A percentile compares a stretch with the other conserved stretches of the same genome.
Evolutionary conservation across 208 protist genomes (phyloP).

Genomic region (Trypanosoma theileri): DNA sequence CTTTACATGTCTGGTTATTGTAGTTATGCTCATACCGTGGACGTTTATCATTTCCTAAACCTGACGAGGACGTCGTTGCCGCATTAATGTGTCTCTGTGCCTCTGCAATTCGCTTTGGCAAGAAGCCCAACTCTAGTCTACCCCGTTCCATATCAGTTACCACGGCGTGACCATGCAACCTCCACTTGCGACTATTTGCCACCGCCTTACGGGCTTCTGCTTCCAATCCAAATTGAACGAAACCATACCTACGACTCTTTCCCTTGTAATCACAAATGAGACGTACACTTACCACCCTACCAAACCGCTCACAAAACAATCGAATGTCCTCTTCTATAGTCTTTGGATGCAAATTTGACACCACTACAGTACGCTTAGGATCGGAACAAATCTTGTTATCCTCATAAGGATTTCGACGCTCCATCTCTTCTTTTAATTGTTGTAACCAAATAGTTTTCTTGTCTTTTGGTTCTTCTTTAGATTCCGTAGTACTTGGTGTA

Average conservation of each 20-base stretch:
- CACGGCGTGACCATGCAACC: constrained; percentile 62
- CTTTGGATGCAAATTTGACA: constrained; percentile 64
- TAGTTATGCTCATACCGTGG: neutral
- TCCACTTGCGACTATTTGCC: constrained; percentile 46
- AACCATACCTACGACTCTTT: constrained; percentile 73
- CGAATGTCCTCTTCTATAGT: constrained; percentile 79
- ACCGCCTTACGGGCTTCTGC: constrained; percentile 68
- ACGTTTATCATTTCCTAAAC: neutral
- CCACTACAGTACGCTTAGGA: constrained; percentile 60
- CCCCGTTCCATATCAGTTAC: constrained; percentile 75
- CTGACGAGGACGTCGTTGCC: neutral
- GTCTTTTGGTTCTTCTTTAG: too few relatives aligned
- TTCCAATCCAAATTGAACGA: constrained; percentile 77
- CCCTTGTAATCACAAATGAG: constrained; percentile 54
- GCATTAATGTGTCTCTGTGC: constrained; percentile 7
- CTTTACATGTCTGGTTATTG: neutral
- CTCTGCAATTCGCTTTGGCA: constrained; percentile 57
- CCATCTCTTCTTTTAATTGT: constrained; percentile 32
- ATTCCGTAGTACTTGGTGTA: constrained; percentile 6
- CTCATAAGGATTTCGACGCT: constrained; percentile 43
- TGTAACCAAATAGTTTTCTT: constrained; percentile 18
- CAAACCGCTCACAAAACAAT: constrained; percentile 83
- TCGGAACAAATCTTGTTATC: constrained; percentile 73
- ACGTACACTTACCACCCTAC: constrained; percentile 63
- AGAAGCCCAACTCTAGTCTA: constrained; percentile 53